phyloP scores from a whole-genome alignment of 768 basidiomycete species.

The Termitomyces heimii region DNA sequence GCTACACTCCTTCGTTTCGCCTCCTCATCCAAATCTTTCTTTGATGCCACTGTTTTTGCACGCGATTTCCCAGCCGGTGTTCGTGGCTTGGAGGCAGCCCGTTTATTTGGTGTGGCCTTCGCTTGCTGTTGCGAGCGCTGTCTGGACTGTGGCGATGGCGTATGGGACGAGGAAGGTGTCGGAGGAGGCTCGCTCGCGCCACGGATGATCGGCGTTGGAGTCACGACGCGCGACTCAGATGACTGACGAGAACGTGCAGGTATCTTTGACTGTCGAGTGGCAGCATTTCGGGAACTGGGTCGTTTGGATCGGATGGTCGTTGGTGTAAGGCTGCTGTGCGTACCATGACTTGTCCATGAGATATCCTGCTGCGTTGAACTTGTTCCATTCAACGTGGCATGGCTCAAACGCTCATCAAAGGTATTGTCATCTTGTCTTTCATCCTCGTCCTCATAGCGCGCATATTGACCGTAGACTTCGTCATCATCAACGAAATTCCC shows the following conservation, averaged over 20 bases:
- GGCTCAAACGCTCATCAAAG: slow-evolving; percentile 14
- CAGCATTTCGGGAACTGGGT: slow-evolving; percentile 26
- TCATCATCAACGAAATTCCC: slow-evolving; percentile 17
- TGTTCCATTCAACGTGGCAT: slow-evolving; percentile 7
- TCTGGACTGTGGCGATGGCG: slow-evolving; percentile 15
- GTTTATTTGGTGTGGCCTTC: slow-evolving; percentile 21
- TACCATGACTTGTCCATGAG: slow-evolving; percentile 19
- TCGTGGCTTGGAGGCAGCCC: slow-evolving; percentile 25
- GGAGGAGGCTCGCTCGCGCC: slow-evolving; percentile 32
- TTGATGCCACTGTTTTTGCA: slow-evolving; percentile 35
- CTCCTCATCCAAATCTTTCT: slow-evolving; percentile 35
- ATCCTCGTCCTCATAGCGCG: slow-evolving; percentile 20
- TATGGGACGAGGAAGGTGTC: slow-evolving; percentile 23
- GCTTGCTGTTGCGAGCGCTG: slow-evolving; percentile 26
- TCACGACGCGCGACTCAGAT: slow-evolving; percentile 41
- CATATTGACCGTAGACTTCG: slow-evolving; percentile 13
- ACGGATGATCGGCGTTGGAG: slow-evolving; percentile 29
- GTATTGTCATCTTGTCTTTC: slow-evolving; percentile 5
- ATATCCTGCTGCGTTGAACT: slow-evolving; percentile 12
- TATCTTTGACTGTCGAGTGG: slow-evolving; percentile 31
- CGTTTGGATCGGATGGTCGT: slow-evolving; percentile 18
- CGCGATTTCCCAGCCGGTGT: slow-evolving; percentile 25
- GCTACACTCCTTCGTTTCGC: slow-evolving; percentile 54
- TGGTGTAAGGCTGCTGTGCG: slow-evolving; percentile 36
- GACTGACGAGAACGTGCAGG: slow-evolving; percentile 35